Base-by-base conservation (phyloP, 1,139 yeast species). In the Saccharomyces hybrid region DNA sequence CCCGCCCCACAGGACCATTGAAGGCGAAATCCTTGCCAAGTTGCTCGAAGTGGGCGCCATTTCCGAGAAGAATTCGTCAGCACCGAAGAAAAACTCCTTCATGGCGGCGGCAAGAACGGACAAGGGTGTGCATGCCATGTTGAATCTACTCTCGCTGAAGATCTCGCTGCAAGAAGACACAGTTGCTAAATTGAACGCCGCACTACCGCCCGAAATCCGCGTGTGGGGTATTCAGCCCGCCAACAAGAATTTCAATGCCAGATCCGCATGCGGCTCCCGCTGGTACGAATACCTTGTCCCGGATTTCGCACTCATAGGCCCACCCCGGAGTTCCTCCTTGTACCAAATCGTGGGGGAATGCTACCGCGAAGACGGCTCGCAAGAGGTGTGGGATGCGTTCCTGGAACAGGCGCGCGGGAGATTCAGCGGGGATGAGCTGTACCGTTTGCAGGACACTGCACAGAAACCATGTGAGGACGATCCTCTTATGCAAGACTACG, bases 121-220 rank as follows among this genome's bases (percentile, higher is more conserved):
- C n/a, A n/a, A 91, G 71, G 99, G 99, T 56, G 99, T 93, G n/a
- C 98, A 93, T 72, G 98, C 99, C 25, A 97, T 97, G 1, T 97
- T 97, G 6, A 91, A 61, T 42, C 11, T 58, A 2, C 46, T 58
- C 2, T 53, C 60, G 9, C 75, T 86, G 62, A 90, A 90, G 69
- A 74, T 90, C 75, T 88, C 88, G 63, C 78, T 88, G 54, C 96
- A 88, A 65, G 96, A 88, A 11, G 84, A 85, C 54, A 77, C 88
- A 51, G 75, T 85, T 38, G 75, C 75, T 44, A 84, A 80, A 67
- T 82, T 90, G 69, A 90, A 90, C 69, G 68, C 73, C 1, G 68
- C 75, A 50, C 75, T 90, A 54, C 97, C 97, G 1, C 89, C 79
- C 4, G 88, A 86, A 61, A 86, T 89, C 59, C 76, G 95, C 57